Evolutionary conservation across 176 grass and related monocot genomes (phyloP).

Genomic region (Alloteropsis semialata): DNA sequence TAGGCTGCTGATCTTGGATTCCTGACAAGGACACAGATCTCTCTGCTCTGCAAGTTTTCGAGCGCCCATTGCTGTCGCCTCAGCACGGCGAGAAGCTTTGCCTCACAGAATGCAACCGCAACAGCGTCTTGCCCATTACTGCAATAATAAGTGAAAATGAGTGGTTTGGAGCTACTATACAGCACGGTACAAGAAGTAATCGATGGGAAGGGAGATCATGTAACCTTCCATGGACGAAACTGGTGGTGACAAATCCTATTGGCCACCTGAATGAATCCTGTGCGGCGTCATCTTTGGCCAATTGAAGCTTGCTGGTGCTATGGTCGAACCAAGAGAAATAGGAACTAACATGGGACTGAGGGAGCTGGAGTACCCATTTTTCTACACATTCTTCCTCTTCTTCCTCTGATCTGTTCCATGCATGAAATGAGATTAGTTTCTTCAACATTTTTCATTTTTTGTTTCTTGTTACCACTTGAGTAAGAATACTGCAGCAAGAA

Average conservation of each 20-base stretch:
- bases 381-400: conserved; percentile 54
- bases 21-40: conserved; percentile 69
- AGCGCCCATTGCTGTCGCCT: conserved; percentile 55
- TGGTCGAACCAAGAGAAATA: conserved; percentile 61
- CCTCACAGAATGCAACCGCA: conserved; percentile 59
- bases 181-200: not conserved
- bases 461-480: not conserved
- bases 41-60: conserved; percentile 26
- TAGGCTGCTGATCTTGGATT: conserved; percentile 63
- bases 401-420: conserved; percentile 56
- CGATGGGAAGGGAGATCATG: not conserved
- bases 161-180: not conserved
- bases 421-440: conserved; percentile 10
- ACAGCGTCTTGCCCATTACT: conserved; percentile 52
- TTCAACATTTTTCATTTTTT: not conserved
- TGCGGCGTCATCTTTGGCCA: conserved; percentile 35
- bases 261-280: conserved; percentile 65
- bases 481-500: not conserved
- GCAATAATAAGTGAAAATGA: conserved; percentile 1
- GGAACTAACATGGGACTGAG: conserved; percentile 60
- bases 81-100: conserved; percentile 55
- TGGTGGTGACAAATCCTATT: conserved; percentile 74
- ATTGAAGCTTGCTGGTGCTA: conserved; percentile 41
- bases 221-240: conserved; percentile 68
- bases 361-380: conserved; percentile 73